Evolutionary conservation across 371 early-diverging fungal species (phyloP).

Genomic region (Mortierella sp.): DNA sequence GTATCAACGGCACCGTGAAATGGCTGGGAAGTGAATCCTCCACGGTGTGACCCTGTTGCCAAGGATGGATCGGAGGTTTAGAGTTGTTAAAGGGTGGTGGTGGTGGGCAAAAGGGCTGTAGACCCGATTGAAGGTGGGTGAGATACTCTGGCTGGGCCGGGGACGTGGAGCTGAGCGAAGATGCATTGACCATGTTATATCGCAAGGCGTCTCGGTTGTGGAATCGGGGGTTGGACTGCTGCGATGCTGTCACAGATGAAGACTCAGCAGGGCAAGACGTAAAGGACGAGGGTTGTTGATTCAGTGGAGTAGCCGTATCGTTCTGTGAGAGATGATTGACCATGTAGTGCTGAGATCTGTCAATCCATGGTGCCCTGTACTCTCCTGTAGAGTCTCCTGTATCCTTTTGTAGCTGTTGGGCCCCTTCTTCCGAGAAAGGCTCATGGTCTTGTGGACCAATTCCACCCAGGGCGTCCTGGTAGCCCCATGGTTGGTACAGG

Average conservation of each 20-base stretch:
- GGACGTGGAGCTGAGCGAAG: conserved; percentile 6
- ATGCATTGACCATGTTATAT: conserved; percentile 1
- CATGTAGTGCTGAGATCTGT: conserved; percentile 6
- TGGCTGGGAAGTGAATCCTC: not conserved
- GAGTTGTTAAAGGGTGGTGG: conserved; percentile 13
- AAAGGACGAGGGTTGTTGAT: not conserved
- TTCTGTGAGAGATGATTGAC: conserved; percentile 14
- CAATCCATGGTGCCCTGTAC: conserved; percentile 1
- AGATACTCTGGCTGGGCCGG: not conserved
- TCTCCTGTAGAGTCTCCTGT: not conserved
- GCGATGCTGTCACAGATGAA: conserved; percentile 8
- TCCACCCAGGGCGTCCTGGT: not conserved
- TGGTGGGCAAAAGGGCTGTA: conserved; percentile 45
- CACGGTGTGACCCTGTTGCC: not conserved
- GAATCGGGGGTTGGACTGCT: conserved; percentile 12
- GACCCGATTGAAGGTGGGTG: not conserved
- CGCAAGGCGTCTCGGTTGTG: conserved; percentile 9
- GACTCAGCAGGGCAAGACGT: conserved; percentile 3
- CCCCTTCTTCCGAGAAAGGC: not conserved
- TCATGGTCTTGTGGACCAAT: too few species aligned
- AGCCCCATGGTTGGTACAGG: not conserved
- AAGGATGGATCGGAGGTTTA: not conserved
- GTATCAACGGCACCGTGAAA: not conserved
- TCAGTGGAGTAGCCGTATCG: not conserved
- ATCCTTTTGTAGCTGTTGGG: not conserved